These are phyloP conservation scores for Colletotrichum sp. DNA, from an alignment of 2,329 filamentous ascomycete species.

Conservation along the genomic window DNA sequence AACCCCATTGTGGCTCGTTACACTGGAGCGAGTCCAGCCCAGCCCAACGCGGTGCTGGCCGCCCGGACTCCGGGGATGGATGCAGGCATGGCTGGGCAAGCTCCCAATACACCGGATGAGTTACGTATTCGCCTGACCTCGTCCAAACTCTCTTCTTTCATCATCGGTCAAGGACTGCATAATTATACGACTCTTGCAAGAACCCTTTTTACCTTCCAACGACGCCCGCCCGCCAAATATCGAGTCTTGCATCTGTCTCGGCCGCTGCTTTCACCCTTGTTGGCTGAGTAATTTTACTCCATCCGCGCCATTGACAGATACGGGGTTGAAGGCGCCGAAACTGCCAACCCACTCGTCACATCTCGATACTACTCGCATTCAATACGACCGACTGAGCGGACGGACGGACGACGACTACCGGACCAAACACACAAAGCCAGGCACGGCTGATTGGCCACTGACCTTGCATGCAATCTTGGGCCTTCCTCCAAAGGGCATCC, in stretches of 20 bases:
- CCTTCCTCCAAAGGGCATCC: not conserved
- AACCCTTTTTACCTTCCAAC: not conserved
- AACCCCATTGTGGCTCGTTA: not conserved
- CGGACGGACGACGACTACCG: constrained; percentile 1
- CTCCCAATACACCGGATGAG: constrained; percentile 1
- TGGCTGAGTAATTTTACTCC: constrained; percentile 10
- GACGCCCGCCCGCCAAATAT: not conserved
- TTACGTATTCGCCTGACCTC: constrained; percentile 2
- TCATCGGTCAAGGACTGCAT: not conserved
- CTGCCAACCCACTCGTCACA: not conserved
- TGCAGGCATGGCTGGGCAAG: not conserved
- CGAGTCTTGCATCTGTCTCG: not conserved
- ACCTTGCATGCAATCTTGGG: constrained; percentile 4
- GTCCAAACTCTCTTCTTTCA: constrained; percentile 16
- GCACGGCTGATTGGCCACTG: not conserved
- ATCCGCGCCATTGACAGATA: not conserved
- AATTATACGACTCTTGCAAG: not conserved
- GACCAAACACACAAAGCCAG: not conserved
- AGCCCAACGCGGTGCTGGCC: not conserved
- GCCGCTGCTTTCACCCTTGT: not conserved
- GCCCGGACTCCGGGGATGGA: not conserved
- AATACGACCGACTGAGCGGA: not conserved
- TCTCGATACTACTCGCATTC: not conserved
- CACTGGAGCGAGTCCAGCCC: not conserved
- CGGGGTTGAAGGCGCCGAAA: not conserved